A percentile compares a stretch with the other conserved stretches of the same genome.
Evolutionary conservation across 1,284 basidiomycete species (phyloP).

Genomic region (Ustilago loliicola): DNA sequence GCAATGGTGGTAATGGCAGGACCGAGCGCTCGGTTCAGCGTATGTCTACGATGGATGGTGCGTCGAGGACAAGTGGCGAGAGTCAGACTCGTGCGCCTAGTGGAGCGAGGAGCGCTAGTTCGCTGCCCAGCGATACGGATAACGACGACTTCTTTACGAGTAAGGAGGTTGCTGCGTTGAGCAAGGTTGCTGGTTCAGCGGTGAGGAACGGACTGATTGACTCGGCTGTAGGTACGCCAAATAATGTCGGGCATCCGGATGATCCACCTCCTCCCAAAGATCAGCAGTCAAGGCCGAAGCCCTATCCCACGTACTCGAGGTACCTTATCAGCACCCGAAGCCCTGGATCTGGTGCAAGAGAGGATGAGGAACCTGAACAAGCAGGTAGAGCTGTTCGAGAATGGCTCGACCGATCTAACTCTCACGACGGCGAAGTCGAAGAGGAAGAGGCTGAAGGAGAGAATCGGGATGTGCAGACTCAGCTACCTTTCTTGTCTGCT

Average conservation of each 20-base stretch:
- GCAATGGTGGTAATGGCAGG: slow-evolving; percentile 13
- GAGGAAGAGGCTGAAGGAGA: background rate
- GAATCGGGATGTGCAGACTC: slow-evolving; percentile 8
- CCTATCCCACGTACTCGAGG: slow-evolving; percentile 43
- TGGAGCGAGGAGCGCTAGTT: slow-evolving; percentile 20
- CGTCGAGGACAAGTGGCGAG: slow-evolving; percentile 37
- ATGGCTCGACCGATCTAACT: slow-evolving; percentile 36
- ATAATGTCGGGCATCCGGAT: slow-evolving; percentile 26
- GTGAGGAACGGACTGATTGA: slow-evolving; percentile 15
- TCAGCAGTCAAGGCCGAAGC: slow-evolving; percentile 29
- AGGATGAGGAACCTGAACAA: slow-evolving; percentile 11
- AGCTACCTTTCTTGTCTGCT: slow-evolving; percentile 30
- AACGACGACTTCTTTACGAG: slow-evolving; percentile 49
- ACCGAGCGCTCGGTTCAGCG: slow-evolving; percentile 13
- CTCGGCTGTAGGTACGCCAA: slow-evolving; percentile 41
- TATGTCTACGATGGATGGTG: slow-evolving; percentile 25
- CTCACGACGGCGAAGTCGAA: slow-evolving; percentile 1
- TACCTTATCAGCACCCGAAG: slow-evolving; percentile 29
- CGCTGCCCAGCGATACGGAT: slow-evolving; percentile 46
- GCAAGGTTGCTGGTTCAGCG: slow-evolving; percentile 29
- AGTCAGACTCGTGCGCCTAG: slow-evolving; percentile 9
- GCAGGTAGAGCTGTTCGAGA: slow-evolving; percentile 23
- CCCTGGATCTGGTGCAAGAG: slow-evolving; percentile 8
- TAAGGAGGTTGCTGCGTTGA: slow-evolving; percentile 32
- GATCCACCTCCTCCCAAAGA: slow-evolving; percentile 21